Percentiles rank a stretch among this genome's conserved stretches.
These are phyloP conservation scores for Chlamydomonas schloesseri DNA, from an alignment of 139 green algal genomes.

Conservation along the genomic window DNA sequence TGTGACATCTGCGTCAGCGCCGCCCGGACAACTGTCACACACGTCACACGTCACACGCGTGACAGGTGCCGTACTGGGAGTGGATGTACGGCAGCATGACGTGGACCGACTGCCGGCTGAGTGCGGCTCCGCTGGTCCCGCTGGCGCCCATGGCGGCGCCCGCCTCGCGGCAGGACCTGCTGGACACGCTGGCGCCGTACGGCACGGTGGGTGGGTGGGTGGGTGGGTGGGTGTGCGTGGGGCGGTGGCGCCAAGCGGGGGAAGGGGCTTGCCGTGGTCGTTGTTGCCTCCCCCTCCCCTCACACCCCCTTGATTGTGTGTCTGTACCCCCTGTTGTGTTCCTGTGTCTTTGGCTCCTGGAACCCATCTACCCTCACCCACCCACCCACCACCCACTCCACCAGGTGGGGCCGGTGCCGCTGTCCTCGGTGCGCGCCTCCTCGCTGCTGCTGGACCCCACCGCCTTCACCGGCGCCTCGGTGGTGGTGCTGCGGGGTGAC, in stretches of 20 bases:
- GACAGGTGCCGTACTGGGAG: slow-evolving; percentile 30
- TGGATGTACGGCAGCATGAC: neutral
- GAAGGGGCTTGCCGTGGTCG: too few species aligned
- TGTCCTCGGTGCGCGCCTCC: neutral
- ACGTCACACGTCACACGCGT: too few species aligned
- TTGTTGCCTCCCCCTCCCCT: neutral
- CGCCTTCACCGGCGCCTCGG: neutral
- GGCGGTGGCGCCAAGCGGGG: too few species aligned
- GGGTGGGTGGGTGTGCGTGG: too few species aligned
- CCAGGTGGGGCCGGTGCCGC: neutral
- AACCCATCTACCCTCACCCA: too few species aligned
- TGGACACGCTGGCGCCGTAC: neutral
- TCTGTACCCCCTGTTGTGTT: too few species aligned
- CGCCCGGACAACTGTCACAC: too few species aligned
- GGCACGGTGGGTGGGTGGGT: neutral
- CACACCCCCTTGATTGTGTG: too few species aligned
- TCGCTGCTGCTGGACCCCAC: neutral
- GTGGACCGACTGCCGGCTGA: slow-evolving; percentile 6
- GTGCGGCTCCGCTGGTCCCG: neutral
- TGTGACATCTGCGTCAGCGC: too few species aligned
- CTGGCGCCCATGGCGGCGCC: too few species aligned
- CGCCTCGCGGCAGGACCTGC: neutral
- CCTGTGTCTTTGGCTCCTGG: too few species aligned
- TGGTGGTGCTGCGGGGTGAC: neutral
- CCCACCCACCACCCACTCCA: too few species aligned